Base-by-base conservation (phyloP, 2,329 filamentous ascomycete species). In the Tolypocladium inflatum region DNA sequence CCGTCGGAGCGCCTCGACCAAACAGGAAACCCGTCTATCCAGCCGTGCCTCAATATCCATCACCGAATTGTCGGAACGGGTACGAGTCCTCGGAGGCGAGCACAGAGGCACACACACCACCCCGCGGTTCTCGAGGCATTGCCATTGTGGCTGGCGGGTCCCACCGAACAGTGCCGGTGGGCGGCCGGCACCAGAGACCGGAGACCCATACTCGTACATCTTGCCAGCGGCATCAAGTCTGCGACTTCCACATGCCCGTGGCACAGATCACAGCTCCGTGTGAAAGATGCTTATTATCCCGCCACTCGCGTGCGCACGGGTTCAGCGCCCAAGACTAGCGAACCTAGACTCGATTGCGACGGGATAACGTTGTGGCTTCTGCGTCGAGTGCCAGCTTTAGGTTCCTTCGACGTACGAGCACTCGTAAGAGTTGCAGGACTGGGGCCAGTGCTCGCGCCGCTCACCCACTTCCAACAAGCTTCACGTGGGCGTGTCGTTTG, bases 21-120 rank as follows among this genome's bases (percentile, higher is more conserved):
- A 55, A 55, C 26, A 42, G 53, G 53, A 55, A 55, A 55, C 15
- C 38, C 53, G 53, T 55, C 53, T 55, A 33, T 51, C 35, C 23
- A 26, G 17, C 53, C 21, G 37, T 5, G 48, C 48, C 26, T 51
- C 48, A 51, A 11, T 35, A 4, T 13, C 26, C 48, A n/a, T 13
- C 30, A 51, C 48, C 48, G 48, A 35, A 51, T 51, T 21, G 48
- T 51, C 48, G 48, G 48, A 30, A 30, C 26, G 26, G 6, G 26
- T 30, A 4, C 26, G 26, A 30, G 26, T 30, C 4, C 26, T 30
- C 26, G 26, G 5, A 30, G 26, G 26, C 26, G 26, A 26, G 26
- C 26, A 26, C 26, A 30, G 30, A 0, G 45, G 10, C 45, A 15
- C 45, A 30, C 45, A 48, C 43, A 42, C 41, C 41, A 42, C 23